phyloP scores from a whole-genome alignment of 257 asterid species.

The Capsicum baccatum region DNA sequence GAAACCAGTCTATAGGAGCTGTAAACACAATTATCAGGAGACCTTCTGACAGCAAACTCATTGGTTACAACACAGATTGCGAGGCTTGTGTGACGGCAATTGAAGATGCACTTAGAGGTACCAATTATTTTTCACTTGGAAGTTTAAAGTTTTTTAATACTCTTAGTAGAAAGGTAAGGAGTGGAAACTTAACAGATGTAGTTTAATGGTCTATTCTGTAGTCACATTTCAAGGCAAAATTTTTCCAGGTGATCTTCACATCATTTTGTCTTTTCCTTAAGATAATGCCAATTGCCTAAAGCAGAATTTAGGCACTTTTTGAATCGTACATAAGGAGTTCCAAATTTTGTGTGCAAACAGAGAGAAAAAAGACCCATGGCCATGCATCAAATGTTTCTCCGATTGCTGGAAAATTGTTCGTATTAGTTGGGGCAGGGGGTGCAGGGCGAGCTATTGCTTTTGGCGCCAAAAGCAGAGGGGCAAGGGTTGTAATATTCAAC shows the following conservation, averaged over 20 bases:
- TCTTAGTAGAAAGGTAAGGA: not conserved
- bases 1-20: slow-evolving; percentile 65
- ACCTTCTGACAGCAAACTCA: slow-evolving; percentile 57
- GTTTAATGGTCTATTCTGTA: slow-evolving; percentile 1
- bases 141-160: not conserved
- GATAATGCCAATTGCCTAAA: not conserved
- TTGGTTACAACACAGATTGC: slow-evolving; percentile 79
- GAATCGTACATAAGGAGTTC: slow-evolving; percentile 18
- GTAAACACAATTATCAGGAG: slow-evolving; percentile 71
- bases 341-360: slow-evolving; percentile 38
- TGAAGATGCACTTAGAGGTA: slow-evolving; percentile 70
- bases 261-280: not conserved
- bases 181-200: not conserved
- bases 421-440: slow-evolving; percentile 84
- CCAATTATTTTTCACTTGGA: not conserved
- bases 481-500: slow-evolving; percentile 70
- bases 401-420: slow-evolving; percentile 63
- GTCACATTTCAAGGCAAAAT: not conserved
- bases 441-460: slow-evolving; percentile 81
- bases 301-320: not conserved
- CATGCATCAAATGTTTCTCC: slow-evolving; percentile 52
- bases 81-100: slow-evolving; percentile 72
- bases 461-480: slow-evolving; percentile 76
- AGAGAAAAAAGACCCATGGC: slow-evolving; percentile 37
- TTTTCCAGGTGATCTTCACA: not conserved